Evolutionary conservation across 78 protist genomes (phyloP).

Genomic region (slime mould (Dictyostelium discoideum)): DNA sequence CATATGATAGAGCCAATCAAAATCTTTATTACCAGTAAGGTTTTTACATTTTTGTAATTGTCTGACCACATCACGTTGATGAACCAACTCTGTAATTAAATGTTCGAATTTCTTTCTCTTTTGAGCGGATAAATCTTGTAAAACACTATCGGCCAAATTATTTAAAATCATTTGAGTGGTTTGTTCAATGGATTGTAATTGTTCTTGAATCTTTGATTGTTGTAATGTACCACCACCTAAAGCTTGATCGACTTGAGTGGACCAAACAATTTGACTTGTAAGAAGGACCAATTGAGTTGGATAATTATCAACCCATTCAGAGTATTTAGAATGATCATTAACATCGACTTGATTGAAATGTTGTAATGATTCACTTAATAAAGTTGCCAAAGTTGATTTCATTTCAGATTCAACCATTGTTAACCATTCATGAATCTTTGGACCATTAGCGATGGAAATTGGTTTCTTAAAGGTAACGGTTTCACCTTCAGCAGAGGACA

Average conservation of each 20-base stretch:
- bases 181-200: conserved; percentile 21
- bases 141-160: conserved; percentile 88
- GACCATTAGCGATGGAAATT: conserved; percentile 55
- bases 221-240: neutral
- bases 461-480: conserved; percentile 85
- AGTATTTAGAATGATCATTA: neutral
- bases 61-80: conserved; percentile 93
- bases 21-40: conserved; percentile 54
- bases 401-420: conserved; percentile 86
- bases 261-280: conserved; percentile 78
- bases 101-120: conserved; percentile 94
- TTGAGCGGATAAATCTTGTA: conserved; percentile 68
- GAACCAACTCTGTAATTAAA: conserved; percentile 96
- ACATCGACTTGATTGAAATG: neutral
- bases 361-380: conserved; percentile 57
- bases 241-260: conserved; percentile 6
- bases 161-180: conserved; percentile 45
- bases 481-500: conserved; percentile 94
- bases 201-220: neutral
- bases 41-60: conserved; percentile 25
- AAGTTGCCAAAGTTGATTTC: conserved; percentile 85
- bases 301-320: conserved; percentile 85
- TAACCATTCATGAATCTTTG: conserved; percentile 93
- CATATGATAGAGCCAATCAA: conserved; percentile 95
- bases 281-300: conserved; percentile 92